Evolutionary conservation across 2,329 filamentous ascomycete species (phyloP).

Genomic region (Sclerotinia minor): DNA sequence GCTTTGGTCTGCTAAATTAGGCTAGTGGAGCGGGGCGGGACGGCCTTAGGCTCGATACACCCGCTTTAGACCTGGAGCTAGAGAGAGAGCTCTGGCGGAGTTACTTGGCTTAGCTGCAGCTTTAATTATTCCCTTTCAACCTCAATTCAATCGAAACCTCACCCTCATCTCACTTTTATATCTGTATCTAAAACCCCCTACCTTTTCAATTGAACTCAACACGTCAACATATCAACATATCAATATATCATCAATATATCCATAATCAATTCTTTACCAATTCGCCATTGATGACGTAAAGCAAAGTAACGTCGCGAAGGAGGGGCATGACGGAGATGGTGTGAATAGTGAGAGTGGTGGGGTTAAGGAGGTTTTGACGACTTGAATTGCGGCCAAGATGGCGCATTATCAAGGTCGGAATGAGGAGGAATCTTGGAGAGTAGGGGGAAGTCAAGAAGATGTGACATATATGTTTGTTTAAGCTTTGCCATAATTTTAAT

Average conservation of each 20-base stretch:
- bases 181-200: not conserved
- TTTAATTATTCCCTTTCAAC: not conserved
- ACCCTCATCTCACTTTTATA: not conserved
- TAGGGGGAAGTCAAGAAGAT: not conserved
- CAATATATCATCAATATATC: not conserved
- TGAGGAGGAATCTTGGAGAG: not conserved
- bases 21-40: constrained; percentile 9
- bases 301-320: not conserved
- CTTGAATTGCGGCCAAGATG: constrained; percentile 1
- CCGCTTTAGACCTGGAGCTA: not conserved
- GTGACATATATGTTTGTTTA: not conserved
- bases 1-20: not conserved
- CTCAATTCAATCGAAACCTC: not conserved
- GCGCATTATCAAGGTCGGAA: constrained; percentile 1
- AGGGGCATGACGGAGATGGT: not conserved
- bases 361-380: not conserved
- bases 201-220: not conserved
- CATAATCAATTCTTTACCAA: not conserved
- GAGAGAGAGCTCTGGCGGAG: too few species aligned
- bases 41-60: constrained; percentile 4
- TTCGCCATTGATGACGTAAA: not conserved
- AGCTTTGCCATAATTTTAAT: not conserved
- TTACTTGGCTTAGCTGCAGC: too few species aligned
- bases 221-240: too few species aligned
- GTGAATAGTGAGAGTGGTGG: not conserved